Evolutionary conservation across 352 stramenopile genomes (phyloP), one percentile per base, ranked within the genome.

Genomic region (Blastocystis sp.): DNA sequence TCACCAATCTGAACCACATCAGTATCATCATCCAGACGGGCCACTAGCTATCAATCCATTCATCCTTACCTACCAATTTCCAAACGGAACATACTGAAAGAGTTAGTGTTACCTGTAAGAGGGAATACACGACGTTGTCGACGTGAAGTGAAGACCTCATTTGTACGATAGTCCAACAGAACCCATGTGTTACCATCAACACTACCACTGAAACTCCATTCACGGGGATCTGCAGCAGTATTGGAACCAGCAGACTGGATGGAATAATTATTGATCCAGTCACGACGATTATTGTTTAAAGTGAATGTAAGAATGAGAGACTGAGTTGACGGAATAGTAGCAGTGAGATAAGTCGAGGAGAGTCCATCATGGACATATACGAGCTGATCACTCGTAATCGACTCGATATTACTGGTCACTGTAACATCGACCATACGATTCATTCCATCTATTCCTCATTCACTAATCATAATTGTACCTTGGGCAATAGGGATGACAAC

Each of bases 251-350:
- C 33, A 24, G 73, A 84, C 27, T 84, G 73, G 73, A 89, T 89
- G 19, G 58, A 76, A 51, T 89, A 89, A 13, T 40, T 42, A 42
- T 89, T 89, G 44, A 89, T 44, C 78, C 78, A 89, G 13, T 89
- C 57, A 53, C 78, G 60, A 48, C 40, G 56, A 53, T 77, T 30
- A 48, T 54, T 58, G 54, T 89, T 79, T 19, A 89, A 37, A 0
- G 27, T 27, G 78, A 89, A 76, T 13, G 66, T 79, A 2, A 89
- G 40, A 48, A 40, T 48, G 27, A 79, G n/a, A 30, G 42, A n/a
- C 24, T 57, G 56, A 30, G 73, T 48, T 22, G 33, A 33, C 11
- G 66, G 19, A 19, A 51, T 19, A 48, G 78, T 76, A 30, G 58
- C 53, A 30, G 35, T 35, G 6, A 79, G 42, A 40, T 84, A 84